phyloP scores from a whole-genome alignment of 257 asterid species.

The Verbascum thapsus region DNA sequence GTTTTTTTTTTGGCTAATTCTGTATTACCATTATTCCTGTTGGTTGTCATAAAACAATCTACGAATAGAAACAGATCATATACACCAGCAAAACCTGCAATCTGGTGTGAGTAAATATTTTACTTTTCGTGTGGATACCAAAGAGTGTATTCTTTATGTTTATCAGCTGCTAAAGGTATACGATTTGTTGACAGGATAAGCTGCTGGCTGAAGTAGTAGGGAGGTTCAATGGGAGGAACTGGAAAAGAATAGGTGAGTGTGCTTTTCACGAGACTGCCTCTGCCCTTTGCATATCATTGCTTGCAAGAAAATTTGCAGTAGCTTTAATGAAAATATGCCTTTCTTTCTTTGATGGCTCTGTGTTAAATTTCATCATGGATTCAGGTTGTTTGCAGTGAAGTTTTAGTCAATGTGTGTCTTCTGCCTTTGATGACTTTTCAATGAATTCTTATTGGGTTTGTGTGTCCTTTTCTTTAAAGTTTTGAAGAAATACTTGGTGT shows the following conservation, averaged over 20 bases:
- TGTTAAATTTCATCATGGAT: no score
- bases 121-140: not conserved
- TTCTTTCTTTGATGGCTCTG: no score
- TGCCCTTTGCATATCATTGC: constrained; percentile 19
- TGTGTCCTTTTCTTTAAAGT: not conserved
- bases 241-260: constrained; percentile 73
- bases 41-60: no score
- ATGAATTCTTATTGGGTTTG: not conserved
- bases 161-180: constrained; percentile 11
- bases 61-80: no score
- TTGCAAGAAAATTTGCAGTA: constrained; percentile 10
- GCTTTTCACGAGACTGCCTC: constrained; percentile 15
- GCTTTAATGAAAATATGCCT: constrained; percentile 3
- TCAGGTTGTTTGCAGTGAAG: no score
- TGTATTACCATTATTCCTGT: not conserved
- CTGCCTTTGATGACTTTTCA: not conserved
- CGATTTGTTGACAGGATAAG: constrained; percentile 54
- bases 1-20: no score
- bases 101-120: no score
- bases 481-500: constrained; percentile 4
- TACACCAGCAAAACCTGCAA: no score
- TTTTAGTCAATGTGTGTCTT: not conserved
- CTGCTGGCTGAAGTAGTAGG: constrained; percentile 59
- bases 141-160: not conserved
- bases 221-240: constrained; percentile 59